These are phyloP conservation scores for Rhododendron williamsianum DNA, from an alignment of 148 eudicot genomes.

Conservation along the genomic window DNA sequence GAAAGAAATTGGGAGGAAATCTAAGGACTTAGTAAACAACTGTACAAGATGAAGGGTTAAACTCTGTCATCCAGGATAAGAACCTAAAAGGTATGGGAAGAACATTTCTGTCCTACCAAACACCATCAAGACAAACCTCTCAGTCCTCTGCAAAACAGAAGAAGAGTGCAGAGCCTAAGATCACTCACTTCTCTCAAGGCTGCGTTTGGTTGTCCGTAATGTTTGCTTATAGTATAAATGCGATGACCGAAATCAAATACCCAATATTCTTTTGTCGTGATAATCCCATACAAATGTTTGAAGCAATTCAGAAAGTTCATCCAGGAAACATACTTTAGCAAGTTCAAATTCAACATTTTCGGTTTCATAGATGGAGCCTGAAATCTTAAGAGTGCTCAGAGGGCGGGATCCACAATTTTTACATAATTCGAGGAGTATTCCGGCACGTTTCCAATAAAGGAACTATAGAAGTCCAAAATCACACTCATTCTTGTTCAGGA, in stretches of 20 bases:
- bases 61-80: slow-evolving; percentile 20
- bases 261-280: neutral
- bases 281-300: neutral
- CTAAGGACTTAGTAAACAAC: neutral
- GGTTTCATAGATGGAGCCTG: neutral
- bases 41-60: neutral
- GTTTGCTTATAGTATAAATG: neutral
- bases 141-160: slow-evolving; percentile 14
- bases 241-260: neutral
- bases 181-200: neutral
- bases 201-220: slow-evolving; percentile 9
- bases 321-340: neutral
- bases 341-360: neutral
- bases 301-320: neutral
- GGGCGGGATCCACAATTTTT: neutral
- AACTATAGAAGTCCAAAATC: neutral
- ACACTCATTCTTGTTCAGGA: neutral
- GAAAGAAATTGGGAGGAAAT: neutral
- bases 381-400: neutral
- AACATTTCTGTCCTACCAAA: slow-evolving; percentile 29
- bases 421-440: neutral
- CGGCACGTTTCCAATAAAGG: neutral
- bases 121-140: slow-evolving; percentile 26
- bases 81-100: slow-evolving; percentile 22
- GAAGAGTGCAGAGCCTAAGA: neutral